Conservation (phyloP, 805 yeast species). For the Wickerhamiella alocasiicola region DNA sequence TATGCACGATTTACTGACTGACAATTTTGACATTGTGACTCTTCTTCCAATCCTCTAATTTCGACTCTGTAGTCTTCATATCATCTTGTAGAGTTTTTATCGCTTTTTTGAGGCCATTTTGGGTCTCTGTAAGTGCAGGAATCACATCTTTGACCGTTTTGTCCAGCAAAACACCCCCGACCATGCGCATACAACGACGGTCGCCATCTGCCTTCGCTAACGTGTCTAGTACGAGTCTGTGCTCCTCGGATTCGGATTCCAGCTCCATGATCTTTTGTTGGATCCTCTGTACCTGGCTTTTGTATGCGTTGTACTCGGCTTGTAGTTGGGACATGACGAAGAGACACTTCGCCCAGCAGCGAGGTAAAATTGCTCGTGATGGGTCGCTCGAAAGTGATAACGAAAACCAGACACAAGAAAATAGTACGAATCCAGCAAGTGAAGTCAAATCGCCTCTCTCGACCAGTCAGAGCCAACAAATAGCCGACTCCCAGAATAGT, state of each 20-base stretch:
- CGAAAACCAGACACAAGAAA: no score
- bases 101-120: conserved; percentile 35
- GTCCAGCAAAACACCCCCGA: conserved; percentile 84
- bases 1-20: conserved; percentile 7
- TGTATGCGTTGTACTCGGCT: conserved; percentile 31
- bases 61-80: conserved; percentile 30
- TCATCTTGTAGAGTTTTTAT: conserved; percentile 32
- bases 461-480: no score
- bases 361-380: no score
- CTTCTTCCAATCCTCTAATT: conserved; percentile 38
- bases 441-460: no score
- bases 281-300: conserved; percentile 27
- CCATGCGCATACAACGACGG: conserved; percentile 82
- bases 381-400: no score
- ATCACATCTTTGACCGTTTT: conserved; percentile 67
- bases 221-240: conserved; percentile 47
- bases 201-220: conserved; percentile 38
- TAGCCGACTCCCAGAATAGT: no score
- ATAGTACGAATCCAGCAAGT: no score
- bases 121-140: conserved; percentile 47
- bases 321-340: conserved; percentile 26
- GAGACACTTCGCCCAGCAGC: conserved; percentile 19
- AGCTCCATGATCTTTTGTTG: conserved; percentile 30
- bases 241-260: conserved; percentile 33
- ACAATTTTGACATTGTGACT: conserved; percentile 41